Base-by-base conservation (phyloP, 306 rosid genomes). In the Calophaca sinica region DNA sequence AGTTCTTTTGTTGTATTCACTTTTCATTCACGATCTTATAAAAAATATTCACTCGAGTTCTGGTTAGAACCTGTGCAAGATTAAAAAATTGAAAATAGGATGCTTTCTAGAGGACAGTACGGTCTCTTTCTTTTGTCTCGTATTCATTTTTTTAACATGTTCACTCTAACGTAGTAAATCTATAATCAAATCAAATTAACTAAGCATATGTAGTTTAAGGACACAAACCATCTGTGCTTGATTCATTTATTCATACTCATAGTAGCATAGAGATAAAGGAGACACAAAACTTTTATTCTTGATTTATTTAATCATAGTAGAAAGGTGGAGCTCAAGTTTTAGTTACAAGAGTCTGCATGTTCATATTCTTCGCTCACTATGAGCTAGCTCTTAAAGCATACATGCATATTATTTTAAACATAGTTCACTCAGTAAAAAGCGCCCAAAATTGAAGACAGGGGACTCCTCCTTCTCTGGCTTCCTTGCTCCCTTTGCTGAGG, bases 391-490 rank as follows among this genome's bases (percentile, higher is more conserved):
- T 38, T 4, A n/a, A n/a, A n/a, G n/a, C n/a, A 13, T 41, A 38
- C 60, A 50, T 14, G 9, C 59, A 59, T 2, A 12, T 38, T 35
- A 11, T 20, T 9, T 32, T 2, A 0, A 3, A 38, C 48, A 9
- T 15, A 66, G n/a, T 46, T 79, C 32, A 4, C 69, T 74, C 39
- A 79, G 67, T 62, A 15, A 9, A 79, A 20, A 41, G 79, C 51
- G 0, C 13, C 20, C 48, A 84, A 39, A 61, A 76, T 75, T 33
- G 82, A 79, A 39, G 79, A 72, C 11, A 73, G 28, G 0, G 63
- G 73, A 35, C 6, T 62, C 50, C 13, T 61, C 39, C 44, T 45
- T 12, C 42, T 13, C 2, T n/a, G 31, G 0, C 8, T 14, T 48
- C 42, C 69, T 9, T 38, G 61, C 9, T 66, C 59, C 11, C 33